phyloP scores from a whole-genome alignment of 345 rosid genomes.

The Capsella bursapastoris region DNA sequence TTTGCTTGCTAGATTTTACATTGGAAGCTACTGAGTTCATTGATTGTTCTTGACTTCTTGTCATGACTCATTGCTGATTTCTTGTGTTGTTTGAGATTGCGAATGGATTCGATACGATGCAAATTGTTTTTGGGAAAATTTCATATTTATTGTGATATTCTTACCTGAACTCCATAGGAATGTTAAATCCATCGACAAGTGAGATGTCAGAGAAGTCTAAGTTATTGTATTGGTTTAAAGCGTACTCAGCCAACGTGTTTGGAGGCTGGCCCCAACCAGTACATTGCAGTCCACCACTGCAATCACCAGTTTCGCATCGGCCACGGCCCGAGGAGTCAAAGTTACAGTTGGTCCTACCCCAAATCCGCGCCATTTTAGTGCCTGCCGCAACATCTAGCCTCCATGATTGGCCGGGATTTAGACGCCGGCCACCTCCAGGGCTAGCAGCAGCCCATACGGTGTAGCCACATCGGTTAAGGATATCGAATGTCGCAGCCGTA shows the following conservation, averaged over 20 bases:
- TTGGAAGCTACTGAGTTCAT: too few relatives aligned
- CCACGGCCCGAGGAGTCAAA: constrained; percentile 41
- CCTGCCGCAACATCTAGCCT: constrained; percentile 33
- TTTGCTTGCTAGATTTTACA: too few relatives aligned
- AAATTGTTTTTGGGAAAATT: too few relatives aligned
- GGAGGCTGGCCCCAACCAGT: constrained; percentile 57
- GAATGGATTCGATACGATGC: too few relatives aligned
- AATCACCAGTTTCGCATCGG: constrained; percentile 60
- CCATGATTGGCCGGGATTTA: constrained; percentile 36
- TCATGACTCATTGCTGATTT: too few relatives aligned
- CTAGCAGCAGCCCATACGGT: constrained; percentile 57
- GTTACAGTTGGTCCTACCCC: constrained; percentile 47
- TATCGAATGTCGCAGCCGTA: constrained; percentile 49
- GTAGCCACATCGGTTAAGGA: constrained; percentile 45
- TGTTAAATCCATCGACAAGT: constrained; percentile 45
- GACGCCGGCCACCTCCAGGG: constrained; percentile 49
- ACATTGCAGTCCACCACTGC: constrained; percentile 54
- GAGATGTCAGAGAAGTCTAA: constrained; percentile 45
- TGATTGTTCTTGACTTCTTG: too few relatives aligned
- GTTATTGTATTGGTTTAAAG: constrained; percentile 56
- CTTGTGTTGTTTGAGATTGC: too few relatives aligned
- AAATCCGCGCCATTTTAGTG: constrained; percentile 42
- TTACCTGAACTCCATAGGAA: constrained; percentile 48
- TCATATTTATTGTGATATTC: neutral
- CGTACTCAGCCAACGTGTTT: constrained; percentile 62